These are phyloP conservation scores for Hypoxylon lienhwacheense DNA, from an alignment of 495 filamentous ascomycete genomes.

Conservation along the genomic window DNA sequence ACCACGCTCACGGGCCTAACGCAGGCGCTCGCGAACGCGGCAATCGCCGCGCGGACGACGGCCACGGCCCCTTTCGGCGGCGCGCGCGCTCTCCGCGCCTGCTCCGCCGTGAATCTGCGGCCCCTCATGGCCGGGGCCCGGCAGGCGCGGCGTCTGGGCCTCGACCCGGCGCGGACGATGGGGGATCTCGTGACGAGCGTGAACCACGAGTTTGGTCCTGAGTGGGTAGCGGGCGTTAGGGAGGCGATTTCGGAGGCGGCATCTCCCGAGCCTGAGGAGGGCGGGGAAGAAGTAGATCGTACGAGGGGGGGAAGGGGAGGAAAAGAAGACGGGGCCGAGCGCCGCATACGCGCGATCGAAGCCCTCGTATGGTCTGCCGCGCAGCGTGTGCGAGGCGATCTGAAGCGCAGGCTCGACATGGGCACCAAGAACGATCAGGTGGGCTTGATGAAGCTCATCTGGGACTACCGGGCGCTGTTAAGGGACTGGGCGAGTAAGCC, in stretches of 20 bases:
- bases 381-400: constrained; percentile 20
- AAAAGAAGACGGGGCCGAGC: neutral
- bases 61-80: constrained; percentile 8
- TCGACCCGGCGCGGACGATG: constrained; percentile 24
- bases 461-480: constrained; percentile 38
- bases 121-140: constrained; percentile 20
- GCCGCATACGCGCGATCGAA: constrained; percentile 9
- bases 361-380: constrained; percentile 37
- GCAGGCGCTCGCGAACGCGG: constrained; percentile 34
- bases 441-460: constrained; percentile 37
- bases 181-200: constrained; percentile 37
- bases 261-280: neutral
- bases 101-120: constrained; percentile 42
- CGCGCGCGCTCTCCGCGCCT: constrained; percentile 29
- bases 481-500: constrained; percentile 35
- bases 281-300: neutral
- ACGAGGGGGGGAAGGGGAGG: neutral
- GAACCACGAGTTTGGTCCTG: constrained; percentile 27
- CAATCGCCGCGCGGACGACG: constrained; percentile 26
- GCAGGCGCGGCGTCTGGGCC: neutral
- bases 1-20: constrained; percentile 43
- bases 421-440: constrained; percentile 40
- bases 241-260: neutral
- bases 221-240: constrained; percentile 23
- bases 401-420: constrained; percentile 16